Conservation (phyloP, 306 rosid genomes). For the Trifolium dubium region DNA sequence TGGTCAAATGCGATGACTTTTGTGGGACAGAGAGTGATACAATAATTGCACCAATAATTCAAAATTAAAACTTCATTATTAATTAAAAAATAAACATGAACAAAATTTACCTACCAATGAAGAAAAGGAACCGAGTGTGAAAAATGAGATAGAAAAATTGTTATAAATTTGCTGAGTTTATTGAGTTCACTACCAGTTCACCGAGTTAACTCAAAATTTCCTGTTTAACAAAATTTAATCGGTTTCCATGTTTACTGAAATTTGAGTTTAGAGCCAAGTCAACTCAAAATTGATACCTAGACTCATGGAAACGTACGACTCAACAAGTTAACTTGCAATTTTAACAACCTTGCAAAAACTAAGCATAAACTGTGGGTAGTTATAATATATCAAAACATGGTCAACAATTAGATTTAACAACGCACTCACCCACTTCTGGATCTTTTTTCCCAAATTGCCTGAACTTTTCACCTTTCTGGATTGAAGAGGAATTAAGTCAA, state of each 20-base stretch:
- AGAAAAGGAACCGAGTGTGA: not conserved
- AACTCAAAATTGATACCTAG: not conserved
- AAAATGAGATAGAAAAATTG: not conserved
- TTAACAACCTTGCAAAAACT: not conserved
- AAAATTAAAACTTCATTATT: not conserved
- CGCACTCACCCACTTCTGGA: constrained; percentile 9
- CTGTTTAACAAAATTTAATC: too few species aligned
- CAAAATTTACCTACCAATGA: not conserved
- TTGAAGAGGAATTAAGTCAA: constrained; percentile 21
- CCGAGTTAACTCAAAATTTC: not conserved
- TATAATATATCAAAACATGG: constrained; percentile 24
- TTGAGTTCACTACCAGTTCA: not conserved
- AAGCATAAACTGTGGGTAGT: constrained; percentile 4
- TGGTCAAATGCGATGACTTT: too few species aligned
- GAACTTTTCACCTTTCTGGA: constrained; percentile 29
- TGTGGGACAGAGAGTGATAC: not conserved
- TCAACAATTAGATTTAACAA: constrained; percentile 31
- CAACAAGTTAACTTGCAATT: not conserved
- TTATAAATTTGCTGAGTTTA: not conserved
- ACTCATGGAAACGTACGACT: not conserved
- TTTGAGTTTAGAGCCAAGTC: not conserved
- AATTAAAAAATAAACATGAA: not conserved
- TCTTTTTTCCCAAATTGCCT: constrained; percentile 3
- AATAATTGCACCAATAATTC: not conserved
- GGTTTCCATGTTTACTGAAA: not conserved